Base-by-base conservation (phyloP, 73 alveolate genomes). In the Paramecium primaurelia region DNA sequence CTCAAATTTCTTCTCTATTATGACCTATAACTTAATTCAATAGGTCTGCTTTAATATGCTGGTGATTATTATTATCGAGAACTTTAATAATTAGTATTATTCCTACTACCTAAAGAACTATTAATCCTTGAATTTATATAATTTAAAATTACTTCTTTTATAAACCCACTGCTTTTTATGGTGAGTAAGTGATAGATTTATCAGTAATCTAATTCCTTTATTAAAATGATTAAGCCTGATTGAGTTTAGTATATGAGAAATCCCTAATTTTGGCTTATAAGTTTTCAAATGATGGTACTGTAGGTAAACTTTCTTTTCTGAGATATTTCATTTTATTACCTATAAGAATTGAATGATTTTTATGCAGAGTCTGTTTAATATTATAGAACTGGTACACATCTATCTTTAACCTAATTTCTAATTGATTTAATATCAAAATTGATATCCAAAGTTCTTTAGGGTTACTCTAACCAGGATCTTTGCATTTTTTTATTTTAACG, bases 251-350 rank as follows among this genome's bases (percentile, higher is more conserved):
- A 14, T 80, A 80, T 14, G 91, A 80, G 91, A 80, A 80, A 80
- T 80, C 91, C 34, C 91, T 80, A 14, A 80, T 80, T 45, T 64
- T 80, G 8, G 91, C 91, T 38, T 80, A 44, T 47, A 80, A 47
- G 58, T 80, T 80, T 26, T 80, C 91, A 14, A 80, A 80, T 10
- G 77, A 44, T 45, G 91, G 91, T 6, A 47, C 75, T 4, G 58
- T 45, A 1, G 47, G 73, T 18, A 49, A 18, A 18, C 30, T 49
- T 25, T 80, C 91, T 80, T 80, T 80, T 42, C 91, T 80, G 25
- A n/a, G 5, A 20, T 25, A 40, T 25, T 12, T 3, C 4, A 44
- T 80, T 14, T 32, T 0, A 44, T 22, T 80, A 80, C 91, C 58
- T 80, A 44, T 42, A 80, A 8, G 91, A 80, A 80, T 25, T 20